A percentile compares a stretch with the other conserved stretches of the same genome.
These are phyloP conservation scores for Artemisia argyi DNA, from an alignment of 129 eudicot species.

Conservation along the genomic window DNA sequence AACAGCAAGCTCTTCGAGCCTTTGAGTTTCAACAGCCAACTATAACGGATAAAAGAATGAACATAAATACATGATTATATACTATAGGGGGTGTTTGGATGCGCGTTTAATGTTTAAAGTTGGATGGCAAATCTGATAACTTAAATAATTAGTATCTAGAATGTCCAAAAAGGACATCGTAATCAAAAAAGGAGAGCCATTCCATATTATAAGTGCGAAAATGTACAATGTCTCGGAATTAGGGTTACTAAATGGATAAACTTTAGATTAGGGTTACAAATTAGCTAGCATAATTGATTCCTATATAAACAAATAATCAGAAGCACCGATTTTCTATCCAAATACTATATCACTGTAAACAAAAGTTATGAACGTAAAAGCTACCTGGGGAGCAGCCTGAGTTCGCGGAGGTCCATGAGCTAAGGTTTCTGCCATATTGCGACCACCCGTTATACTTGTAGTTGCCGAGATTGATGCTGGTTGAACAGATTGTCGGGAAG, in stretches of 20 bases:
- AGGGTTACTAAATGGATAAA: no score
- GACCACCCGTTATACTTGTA: conserved; percentile 42
- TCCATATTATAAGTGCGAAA: no score
- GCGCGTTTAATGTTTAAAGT: not conserved
- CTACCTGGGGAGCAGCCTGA: conserved; percentile 74
- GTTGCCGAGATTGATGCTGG: conserved; percentile 34
- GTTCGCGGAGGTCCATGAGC: conserved; percentile 73
- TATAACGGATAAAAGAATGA: conserved; percentile 22
- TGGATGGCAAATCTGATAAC: not conserved
- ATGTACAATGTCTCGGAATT: no score
- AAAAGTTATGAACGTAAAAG: not conserved
- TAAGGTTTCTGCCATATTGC: conserved; percentile 93
- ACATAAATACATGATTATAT: conserved; percentile 17
- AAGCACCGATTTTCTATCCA: no score
- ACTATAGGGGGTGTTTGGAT: not conserved
- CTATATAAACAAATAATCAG: no score
- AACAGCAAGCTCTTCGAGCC: conserved; percentile 86
- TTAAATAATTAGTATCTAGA: not conserved
- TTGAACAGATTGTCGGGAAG: conserved; percentile 33
- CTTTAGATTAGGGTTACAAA: no score
- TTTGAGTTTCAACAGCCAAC: conserved; percentile 65
- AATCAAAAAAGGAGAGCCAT: no score
- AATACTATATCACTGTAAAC: not conserved
- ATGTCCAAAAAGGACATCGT: not conserved
- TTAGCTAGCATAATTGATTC: no score